Evolutionary conservation across 495 filamentous ascomycete genomes (phyloP), one percentile per base, ranked within the genome.

Genomic region (Pyrenula massariospora): DNA sequence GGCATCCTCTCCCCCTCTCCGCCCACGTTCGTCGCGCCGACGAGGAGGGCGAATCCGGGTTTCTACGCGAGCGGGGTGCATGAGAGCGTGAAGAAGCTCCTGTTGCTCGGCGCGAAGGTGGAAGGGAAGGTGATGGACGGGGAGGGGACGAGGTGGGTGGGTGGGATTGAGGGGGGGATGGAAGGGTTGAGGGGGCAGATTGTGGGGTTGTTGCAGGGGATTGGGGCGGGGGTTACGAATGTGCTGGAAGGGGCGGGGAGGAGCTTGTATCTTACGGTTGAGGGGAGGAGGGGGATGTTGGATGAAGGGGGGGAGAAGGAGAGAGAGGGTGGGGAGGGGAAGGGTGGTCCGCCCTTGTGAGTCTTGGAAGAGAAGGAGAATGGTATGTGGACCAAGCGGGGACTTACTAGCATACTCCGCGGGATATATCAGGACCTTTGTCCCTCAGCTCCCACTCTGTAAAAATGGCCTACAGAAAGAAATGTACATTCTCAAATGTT

Each of bases 121-220:
- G 83, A 87, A 61, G 86, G 86, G 58, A 82, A 80, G 71, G 86
- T 90, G 50, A 89, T 97, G 62, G 94, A 98, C 70, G 64, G 77
- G 24, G 84, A 84, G 19, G 84, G 88, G 59, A 74, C 88, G 56
- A 86, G 83, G 66, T 93, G 88, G 87, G 81, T 97, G 54, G 88
- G 86, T 48, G 78, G 82, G n/a, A 87, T 97, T 64, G 77, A 86
- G 62, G 86, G 85, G 54, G 91, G 91, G 11, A 65, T 96, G 57
- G 89, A 92, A 24, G 84, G 85, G 20, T 74, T 97, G 60, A 79
- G 91, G 57, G 86, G 82, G 24, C 86, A 94, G 75, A 74, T 99
- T 59, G 84, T 95, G 24, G 70, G 66, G 60, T 78, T 92, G 70
- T 72, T 96, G 70, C 84, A 88, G 67, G 81, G 79, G 63, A 77